Conservation (phyloP, 106 monocot genomes). For the Dioscorea dumetorum region DNA sequence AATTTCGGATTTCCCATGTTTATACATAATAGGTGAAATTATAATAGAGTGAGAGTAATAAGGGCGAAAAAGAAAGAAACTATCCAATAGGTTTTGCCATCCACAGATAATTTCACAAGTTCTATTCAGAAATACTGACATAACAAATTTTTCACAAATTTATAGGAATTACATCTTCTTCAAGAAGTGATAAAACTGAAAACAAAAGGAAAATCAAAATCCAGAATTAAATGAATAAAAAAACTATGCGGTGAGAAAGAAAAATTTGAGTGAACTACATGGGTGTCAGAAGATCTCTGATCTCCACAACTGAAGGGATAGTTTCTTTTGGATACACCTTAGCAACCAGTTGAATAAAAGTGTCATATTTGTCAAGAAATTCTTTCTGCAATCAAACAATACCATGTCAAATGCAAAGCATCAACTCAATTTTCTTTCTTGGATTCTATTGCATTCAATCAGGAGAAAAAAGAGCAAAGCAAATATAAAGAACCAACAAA, state of each 20-base stretch:
- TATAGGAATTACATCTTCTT: constrained; percentile 13
- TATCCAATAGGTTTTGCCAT: constrained; percentile 11
- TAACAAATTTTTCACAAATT: constrained; percentile 19
- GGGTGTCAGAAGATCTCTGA: constrained; percentile 54
- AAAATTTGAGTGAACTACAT: constrained; percentile 32
- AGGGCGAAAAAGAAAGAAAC: constrained; percentile 22
- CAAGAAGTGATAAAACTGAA: no score
- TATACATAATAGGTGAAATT: no score
- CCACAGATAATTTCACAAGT: no score
- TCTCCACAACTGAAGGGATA: constrained; percentile 55
- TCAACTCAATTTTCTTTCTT: no score
- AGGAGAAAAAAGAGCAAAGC: no score
- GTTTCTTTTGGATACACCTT: constrained; percentile 73
- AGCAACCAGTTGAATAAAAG: constrained; percentile 60
- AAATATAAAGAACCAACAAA: no score
- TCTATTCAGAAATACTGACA: no score
- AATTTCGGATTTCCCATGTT: no score
- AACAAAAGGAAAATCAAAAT: no score
- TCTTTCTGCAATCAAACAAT: constrained; percentile 67
- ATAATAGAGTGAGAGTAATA: background rate
- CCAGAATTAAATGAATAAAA: background rate
- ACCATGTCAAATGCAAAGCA: background rate
- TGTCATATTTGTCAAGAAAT: constrained; percentile 89
- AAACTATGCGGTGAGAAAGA: background rate
- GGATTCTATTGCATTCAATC: no score